These are phyloP conservation scores for Penicillium sp. DNA, from an alignment of 2,329 filamentous ascomycete species.

Conservation along the genomic window DNA sequence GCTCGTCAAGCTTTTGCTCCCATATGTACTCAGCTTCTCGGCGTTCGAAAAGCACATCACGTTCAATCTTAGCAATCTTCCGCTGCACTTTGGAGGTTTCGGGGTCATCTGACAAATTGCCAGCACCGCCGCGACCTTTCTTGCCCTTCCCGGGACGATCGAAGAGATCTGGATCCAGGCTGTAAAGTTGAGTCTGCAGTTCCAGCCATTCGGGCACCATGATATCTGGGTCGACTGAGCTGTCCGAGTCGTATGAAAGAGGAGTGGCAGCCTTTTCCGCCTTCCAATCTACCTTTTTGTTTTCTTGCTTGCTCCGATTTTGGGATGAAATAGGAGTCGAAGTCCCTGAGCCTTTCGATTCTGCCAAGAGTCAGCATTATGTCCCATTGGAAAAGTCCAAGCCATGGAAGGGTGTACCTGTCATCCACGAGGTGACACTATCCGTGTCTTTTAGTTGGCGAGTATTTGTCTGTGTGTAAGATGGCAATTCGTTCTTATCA, in stretches of 20 bases:
- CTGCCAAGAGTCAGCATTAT: slow-evolving; percentile 29
- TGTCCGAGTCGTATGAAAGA: slow-evolving; percentile 49
- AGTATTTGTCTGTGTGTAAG: slow-evolving; percentile 57
- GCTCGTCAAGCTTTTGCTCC: slow-evolving; percentile 55
- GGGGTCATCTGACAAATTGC: slow-evolving; percentile 28
- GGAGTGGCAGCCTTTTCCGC: slow-evolving; percentile 19
- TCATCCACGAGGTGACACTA: slow-evolving; percentile 35
- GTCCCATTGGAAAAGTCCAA: slow-evolving; percentile 7
- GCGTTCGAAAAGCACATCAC: slow-evolving; percentile 71
- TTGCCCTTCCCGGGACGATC: slow-evolving; percentile 42
- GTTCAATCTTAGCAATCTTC: slow-evolving; percentile 74
- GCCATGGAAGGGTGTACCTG: slow-evolving; percentile 26
- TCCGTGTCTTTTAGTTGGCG: slow-evolving; percentile 30
- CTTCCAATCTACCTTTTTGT: slow-evolving; percentile 26
- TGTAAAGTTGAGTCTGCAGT: slow-evolving; percentile 67
- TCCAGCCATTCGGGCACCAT: slow-evolving; percentile 74
- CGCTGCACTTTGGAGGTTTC: slow-evolving; percentile 65
- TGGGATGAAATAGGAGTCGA: slow-evolving; percentile 24
- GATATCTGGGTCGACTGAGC: slow-evolving; percentile 71
- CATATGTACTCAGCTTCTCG: slow-evolving; percentile 63
- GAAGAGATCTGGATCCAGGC: slow-evolving; percentile 55
- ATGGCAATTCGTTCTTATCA: slow-evolving; percentile 63
- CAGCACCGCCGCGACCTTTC: slow-evolving; percentile 30
- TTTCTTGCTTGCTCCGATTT: slow-evolving; percentile 23
- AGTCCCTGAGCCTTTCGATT: slow-evolving; percentile 27